These are phyloP conservation scores for Apiotrichum domesticum DNA, from an alignment of 1,284 basidiomycete genomes.

Conservation along the genomic window DNA sequence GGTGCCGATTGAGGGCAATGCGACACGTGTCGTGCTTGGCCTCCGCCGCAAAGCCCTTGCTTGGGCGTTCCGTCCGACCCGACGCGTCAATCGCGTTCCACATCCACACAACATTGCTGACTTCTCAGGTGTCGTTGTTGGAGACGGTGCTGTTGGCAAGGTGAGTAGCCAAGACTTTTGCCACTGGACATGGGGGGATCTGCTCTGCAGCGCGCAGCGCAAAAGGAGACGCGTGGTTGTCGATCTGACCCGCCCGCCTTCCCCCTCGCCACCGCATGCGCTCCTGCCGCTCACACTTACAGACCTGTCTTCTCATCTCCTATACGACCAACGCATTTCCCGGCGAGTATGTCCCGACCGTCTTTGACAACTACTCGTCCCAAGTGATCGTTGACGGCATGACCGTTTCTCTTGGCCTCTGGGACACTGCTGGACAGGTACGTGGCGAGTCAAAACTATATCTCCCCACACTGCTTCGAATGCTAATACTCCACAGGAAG, in stretches of 20 bases:
- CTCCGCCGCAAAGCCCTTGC: no score
- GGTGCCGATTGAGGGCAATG: no score
- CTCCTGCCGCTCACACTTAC: background rate
- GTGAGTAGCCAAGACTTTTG: conserved; percentile 49
- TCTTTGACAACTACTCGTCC: conserved; percentile 46
- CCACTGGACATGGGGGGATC: no score
- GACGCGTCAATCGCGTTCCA: no score
- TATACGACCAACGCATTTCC: conserved; percentile 84
- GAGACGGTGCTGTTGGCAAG: conserved; percentile 99
- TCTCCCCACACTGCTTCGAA: background rate
- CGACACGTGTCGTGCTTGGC: no score
- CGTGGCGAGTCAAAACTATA: background rate
- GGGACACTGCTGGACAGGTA: conserved; percentile 94
- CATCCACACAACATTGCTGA: background rate
- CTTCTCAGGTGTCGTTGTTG: conserved; percentile 71
- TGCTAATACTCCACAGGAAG: conserved; percentile 52
- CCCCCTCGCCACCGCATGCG: background rate
- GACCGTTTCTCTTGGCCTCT: conserved; percentile 93
- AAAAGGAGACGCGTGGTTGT: no score
- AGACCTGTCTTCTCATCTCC: conserved; percentile 95
- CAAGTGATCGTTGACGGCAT: conserved; percentile 98
- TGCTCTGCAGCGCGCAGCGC: background rate
- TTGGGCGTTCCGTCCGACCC: no score
- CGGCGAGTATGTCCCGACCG: conserved; percentile 97
- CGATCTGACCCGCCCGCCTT: background rate